Percentiles rank a stretch among this genome's conserved stretches.
phyloP scores from a whole-genome alignment of 345 rosid genomes.

The Rhodamnia argentea region DNA sequence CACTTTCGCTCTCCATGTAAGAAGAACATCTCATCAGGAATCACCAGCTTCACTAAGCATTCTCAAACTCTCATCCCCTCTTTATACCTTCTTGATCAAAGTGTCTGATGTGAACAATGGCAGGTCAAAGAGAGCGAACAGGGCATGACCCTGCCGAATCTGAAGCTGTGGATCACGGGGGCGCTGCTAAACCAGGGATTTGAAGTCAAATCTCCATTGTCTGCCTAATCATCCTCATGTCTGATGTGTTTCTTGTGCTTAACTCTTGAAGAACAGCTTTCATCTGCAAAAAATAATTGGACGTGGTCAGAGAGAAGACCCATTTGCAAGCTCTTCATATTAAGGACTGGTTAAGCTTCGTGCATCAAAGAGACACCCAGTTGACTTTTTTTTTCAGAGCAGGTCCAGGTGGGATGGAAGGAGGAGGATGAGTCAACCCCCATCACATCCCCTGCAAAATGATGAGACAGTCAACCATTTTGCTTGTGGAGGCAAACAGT shows the following conservation, averaged over 20 bases:
- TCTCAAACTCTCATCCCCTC: neutral
- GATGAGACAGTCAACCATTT: neutral
- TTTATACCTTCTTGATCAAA: neutral
- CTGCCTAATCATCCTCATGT: neutral
- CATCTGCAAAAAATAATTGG: neutral
- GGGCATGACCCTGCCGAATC: conserved; percentile 41
- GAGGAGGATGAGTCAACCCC: neutral
- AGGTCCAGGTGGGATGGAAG: neutral
- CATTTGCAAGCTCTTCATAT: neutral
- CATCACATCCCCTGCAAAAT: neutral
- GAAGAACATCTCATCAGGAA: neutral
- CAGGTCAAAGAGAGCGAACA: conserved; percentile 45
- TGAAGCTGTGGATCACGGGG: conserved; percentile 64
- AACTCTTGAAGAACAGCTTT: neutral
- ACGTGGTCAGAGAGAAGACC: neutral
- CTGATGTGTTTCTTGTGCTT: neutral
- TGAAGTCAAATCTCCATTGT: conserved; percentile 12
- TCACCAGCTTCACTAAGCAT: neutral
- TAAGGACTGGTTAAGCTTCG: neutral
- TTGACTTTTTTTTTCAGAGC: neutral
- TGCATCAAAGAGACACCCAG: neutral
- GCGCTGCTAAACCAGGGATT: conserved; percentile 79
- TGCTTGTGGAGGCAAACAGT: neutral
- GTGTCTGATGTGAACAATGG: neutral
- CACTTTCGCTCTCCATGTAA: conserved; percentile 56